These are phyloP conservation scores for Tolypocladium album DNA, from an alignment of 2,329 filamentous ascomycete genomes.

Conservation along the genomic window DNA sequence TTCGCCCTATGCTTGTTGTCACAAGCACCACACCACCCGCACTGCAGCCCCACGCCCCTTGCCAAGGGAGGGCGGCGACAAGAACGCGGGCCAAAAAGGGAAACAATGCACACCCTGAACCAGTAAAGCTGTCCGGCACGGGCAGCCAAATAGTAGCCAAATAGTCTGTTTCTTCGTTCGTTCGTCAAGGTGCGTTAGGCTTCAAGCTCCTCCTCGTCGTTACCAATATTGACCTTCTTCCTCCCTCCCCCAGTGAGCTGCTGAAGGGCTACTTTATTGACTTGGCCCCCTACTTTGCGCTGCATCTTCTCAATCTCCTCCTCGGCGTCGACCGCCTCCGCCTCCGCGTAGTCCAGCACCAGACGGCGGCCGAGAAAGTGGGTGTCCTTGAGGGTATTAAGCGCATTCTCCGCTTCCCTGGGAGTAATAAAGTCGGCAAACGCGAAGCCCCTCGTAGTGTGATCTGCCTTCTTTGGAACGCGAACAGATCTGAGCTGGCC, in stretches of 20 bases:
- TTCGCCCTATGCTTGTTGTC: constrained; percentile 4
- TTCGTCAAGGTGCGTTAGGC: constrained; percentile 11
- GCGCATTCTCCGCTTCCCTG: constrained; percentile 80
- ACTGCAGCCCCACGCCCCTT: constrained; percentile 1
- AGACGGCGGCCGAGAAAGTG: constrained; percentile 84
- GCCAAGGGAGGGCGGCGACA: constrained; percentile 6
- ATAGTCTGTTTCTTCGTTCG: constrained; percentile 8
- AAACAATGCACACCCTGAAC: neutral
- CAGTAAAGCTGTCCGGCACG: constrained; percentile 4
- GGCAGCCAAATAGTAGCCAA: constrained; percentile 10
- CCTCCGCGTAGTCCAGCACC: constrained; percentile 84
- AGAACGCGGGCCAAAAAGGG: constrained; percentile 3
- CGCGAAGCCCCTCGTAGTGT: constrained; percentile 80
- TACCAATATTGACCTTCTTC: constrained; percentile 80
- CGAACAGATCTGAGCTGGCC: constrained; percentile 87
- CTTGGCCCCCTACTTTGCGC: constrained; percentile 84
- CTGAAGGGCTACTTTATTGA: constrained; percentile 83
- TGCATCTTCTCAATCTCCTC: constrained; percentile 96
- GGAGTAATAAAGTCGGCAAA: constrained; percentile 93
- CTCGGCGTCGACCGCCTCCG: constrained; percentile 82
- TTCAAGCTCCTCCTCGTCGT: constrained; percentile 50
- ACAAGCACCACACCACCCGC: neutral
- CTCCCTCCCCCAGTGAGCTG: constrained; percentile 74
- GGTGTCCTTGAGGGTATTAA: constrained; percentile 83
- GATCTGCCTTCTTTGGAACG: constrained; percentile 90